Evolutionary conservation across 2,329 filamentous ascomycete species (phyloP).

Genomic region (Zasmidium angulare): DNA sequence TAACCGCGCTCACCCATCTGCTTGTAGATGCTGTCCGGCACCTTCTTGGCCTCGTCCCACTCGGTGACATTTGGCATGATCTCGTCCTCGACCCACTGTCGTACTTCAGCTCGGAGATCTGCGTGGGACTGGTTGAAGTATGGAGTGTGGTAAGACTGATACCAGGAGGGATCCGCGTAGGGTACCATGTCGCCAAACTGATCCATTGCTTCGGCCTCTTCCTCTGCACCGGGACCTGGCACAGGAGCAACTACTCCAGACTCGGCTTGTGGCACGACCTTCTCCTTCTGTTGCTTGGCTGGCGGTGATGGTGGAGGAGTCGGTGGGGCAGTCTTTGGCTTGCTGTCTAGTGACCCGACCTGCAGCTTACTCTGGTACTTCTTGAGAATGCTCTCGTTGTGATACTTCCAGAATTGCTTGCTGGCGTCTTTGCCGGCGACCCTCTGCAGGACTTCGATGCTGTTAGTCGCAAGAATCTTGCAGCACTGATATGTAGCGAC

Average conservation of each 20-base stretch:
- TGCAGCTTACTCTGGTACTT: conserved; percentile 79
- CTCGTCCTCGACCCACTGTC: conserved; percentile 85
- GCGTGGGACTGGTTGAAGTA: conserved; percentile 96
- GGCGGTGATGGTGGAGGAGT: conserved; percentile 53
- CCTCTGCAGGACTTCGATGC: conserved; percentile 57
- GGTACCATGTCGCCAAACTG: conserved; percentile 83
- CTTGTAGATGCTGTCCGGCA: conserved; percentile 88
- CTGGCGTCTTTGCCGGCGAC: conserved; percentile 67
- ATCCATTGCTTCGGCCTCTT: conserved; percentile 72
- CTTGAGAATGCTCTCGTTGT: conserved; percentile 77
- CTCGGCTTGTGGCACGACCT: conserved; percentile 60
- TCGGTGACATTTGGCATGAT: conserved; percentile 91
- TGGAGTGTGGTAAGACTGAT: conserved; percentile 73
- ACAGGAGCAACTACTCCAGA: conserved; percentile 50
- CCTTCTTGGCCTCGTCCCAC: conserved; percentile 93
- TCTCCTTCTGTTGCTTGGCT: conserved; percentile 46
- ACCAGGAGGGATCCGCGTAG: conserved; percentile 87
- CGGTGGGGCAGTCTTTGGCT: conserved; percentile 59
- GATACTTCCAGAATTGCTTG: conserved; percentile 70
- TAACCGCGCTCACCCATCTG: conserved; percentile 93
- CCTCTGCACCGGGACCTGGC: conserved; percentile 41
- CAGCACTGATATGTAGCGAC: conserved; percentile 7
- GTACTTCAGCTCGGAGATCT: conserved; percentile 84
- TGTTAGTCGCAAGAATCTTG: background rate
- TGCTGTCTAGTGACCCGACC: conserved; percentile 84